Base-by-base conservation (phyloP, 768 basidiomycete species). In the Podaxis rugospora region DNA sequence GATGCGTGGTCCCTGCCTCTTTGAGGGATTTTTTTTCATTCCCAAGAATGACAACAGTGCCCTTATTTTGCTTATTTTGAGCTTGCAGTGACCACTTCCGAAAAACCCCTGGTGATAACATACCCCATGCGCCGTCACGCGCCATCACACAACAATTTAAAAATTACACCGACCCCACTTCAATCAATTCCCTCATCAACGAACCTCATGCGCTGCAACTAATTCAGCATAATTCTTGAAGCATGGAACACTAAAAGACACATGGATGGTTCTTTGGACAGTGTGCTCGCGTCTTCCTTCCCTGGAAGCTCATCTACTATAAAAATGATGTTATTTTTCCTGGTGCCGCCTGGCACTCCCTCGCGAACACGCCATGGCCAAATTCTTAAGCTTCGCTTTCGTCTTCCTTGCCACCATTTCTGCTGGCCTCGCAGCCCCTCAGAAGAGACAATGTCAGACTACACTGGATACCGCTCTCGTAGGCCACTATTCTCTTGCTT, bases 391-490 rank as follows among this genome's bases (percentile, higher is more conserved):
- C 40, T 7, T 42, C 14, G 51, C 51, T 13, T 53, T 60, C 36
- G 59, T 47, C 51, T n/a, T 60, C 18, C 59, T 60, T 23, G 59
- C 59, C 1, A 42, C 59, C 27, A 46, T 60, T 37, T 46, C 51
- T 2, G 40, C 59, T 27, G 28, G 27, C 13, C 25, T 60, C 21
- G 51, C 59, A 18, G 13, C 39, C 25, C 59, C 59, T 7, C 51
- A 60, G n/a, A 60, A 53, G 51, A 36, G 51, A 23, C 59, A 60
- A 52, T 60, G 59, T 14, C 59, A 60, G 28, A 10, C 59, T 32
- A 60, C 59, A 21, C 56, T 66, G 51, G 65, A 60, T 46, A 68
- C 46, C 23, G 69, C 69, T 23, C 51, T 70, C 37, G 67, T 69
- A n/a, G 11, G 64, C 57, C 10, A 4, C 18, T 44, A 44, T 36